These are phyloP conservation scores for Diaporthe helianthi DNA, from an alignment of 2,329 filamentous ascomycete species.

Conservation along the genomic window DNA sequence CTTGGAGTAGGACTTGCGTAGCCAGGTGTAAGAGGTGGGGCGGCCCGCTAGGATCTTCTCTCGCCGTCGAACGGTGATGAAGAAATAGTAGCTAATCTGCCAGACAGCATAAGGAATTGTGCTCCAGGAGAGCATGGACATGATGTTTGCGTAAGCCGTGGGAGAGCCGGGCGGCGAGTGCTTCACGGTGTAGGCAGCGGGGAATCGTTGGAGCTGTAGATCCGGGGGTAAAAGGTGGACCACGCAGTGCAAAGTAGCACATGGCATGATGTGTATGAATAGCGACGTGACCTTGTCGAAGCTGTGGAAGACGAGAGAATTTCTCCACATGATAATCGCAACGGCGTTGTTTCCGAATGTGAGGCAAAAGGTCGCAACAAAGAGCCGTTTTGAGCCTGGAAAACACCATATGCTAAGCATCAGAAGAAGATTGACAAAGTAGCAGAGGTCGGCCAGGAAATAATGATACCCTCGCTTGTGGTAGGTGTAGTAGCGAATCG, in stretches of 20 bases:
- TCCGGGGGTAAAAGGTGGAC: conserved; percentile 79
- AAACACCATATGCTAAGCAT: conserved; percentile 89
- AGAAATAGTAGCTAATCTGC: conserved; percentile 91
- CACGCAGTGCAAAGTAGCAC: conserved; percentile 88
- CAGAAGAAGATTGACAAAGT: conserved; percentile 92
- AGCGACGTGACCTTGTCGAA: conserved; percentile 97
- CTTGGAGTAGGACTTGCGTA: conserved; percentile 88
- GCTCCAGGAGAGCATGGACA: conserved; percentile 92
- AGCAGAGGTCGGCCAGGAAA: conserved; percentile 95
- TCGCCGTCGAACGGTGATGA: conserved; percentile 92
- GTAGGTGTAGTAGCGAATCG: conserved; percentile 90
- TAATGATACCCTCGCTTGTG: conserved; percentile 93
- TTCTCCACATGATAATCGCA: conserved; percentile 98
- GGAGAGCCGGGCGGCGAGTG: conserved; percentile 71
- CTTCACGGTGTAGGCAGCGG: conserved; percentile 85
- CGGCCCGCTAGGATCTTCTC: conserved; percentile 96
- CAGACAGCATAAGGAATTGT: conserved; percentile 91
- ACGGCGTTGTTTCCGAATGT: conserved; percentile 97
- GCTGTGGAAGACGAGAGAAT: conserved; percentile 97
- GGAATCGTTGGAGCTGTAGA: conserved; percentile 74
- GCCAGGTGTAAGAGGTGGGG: conserved; percentile 97
- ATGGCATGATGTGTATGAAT: conserved; percentile 99
- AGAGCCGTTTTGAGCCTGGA: conserved; percentile 86
- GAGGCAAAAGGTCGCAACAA: conserved; percentile 90
- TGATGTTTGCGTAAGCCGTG: conserved; percentile 77